Evolutionary conservation across 2,329 filamentous ascomycete genomes (phyloP).

Genomic region (Madurella mycetomatis): DNA sequence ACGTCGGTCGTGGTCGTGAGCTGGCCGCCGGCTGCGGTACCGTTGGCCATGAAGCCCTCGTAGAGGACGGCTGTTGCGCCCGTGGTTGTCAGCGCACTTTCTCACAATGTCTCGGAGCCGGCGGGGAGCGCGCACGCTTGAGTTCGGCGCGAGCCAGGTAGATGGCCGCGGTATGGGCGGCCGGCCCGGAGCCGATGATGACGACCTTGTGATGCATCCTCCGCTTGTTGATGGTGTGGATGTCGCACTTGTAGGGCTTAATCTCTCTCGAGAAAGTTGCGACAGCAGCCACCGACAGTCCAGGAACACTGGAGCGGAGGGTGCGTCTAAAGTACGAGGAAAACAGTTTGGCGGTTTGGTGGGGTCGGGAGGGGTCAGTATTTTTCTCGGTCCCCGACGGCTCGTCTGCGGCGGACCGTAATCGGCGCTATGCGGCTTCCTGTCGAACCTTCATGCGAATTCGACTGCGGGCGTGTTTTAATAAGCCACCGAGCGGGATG

Average conservation of each 20-base stretch:
- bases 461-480: slow-evolving; percentile 19
- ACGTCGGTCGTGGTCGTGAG: slow-evolving; percentile 97
- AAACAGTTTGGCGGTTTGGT: slow-evolving; percentile 77
- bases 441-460: slow-evolving; percentile 7
- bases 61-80: slow-evolving; percentile 69
- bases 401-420: background rate
- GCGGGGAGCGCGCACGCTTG: slow-evolving; percentile 55
- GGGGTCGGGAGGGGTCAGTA: slow-evolving; percentile 9
- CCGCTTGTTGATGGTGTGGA: slow-evolving; percentile 40
- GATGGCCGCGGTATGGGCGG: slow-evolving; percentile 93
- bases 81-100: slow-evolving; percentile 4
- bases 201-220: slow-evolving; percentile 93
- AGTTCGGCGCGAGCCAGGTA: slow-evolving; percentile 93
- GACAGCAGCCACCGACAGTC: slow-evolving; percentile 68
- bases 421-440: background rate
- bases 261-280: slow-evolving; percentile 57
- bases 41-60: slow-evolving; percentile 96
- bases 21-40: slow-evolving; percentile 92
- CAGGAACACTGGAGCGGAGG: slow-evolving; percentile 67
- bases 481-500: slow-evolving; percentile 12
- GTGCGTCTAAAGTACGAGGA: slow-evolving; percentile 74
- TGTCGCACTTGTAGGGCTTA: slow-evolving; percentile 29
- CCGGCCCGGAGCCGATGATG: slow-evolving; percentile 91
- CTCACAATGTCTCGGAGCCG: background rate
- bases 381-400: background rate